A percentile compares a stretch with the other conserved stretches of the same genome.
phyloP scores from a whole-genome alignment of 306 rosid genomes.

The Castanea sativa region DNA sequence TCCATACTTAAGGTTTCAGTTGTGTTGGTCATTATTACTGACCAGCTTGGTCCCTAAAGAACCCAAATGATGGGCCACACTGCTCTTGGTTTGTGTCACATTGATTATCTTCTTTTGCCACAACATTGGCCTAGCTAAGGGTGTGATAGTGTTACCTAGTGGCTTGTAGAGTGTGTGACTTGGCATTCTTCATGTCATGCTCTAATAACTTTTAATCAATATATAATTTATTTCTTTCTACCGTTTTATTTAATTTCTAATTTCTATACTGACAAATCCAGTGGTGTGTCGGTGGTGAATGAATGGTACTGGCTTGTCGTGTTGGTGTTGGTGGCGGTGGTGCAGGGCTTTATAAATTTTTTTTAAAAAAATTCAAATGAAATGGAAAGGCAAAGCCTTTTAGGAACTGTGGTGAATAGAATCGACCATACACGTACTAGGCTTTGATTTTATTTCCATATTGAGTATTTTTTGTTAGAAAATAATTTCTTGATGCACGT shows the following conservation, averaged over 20 bases:
- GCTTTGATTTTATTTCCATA: slow-evolving; percentile 26
- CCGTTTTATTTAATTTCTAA: neutral
- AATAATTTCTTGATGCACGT: slow-evolving; percentile 23
- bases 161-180: neutral
- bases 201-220: too few relatives aligned
- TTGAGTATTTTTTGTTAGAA: slow-evolving; percentile 10
- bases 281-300: neutral
- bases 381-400: slow-evolving; percentile 4
- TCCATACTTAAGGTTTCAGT: neutral
- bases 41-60: slow-evolving; percentile 1
- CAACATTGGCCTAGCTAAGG: neutral
- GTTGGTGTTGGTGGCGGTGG: slow-evolving; percentile 1
- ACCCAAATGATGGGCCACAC: slow-evolving; percentile 14
- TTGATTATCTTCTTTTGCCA: neutral
- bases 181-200: too few relatives aligned
- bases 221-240: too few relatives aligned
- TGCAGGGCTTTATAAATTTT: neutral
- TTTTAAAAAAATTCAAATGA: slow-evolving; percentile 11
- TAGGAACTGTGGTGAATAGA: slow-evolving; percentile 26
- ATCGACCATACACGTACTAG: slow-evolving; percentile 30
- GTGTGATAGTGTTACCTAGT: neutral
- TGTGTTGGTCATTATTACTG: slow-evolving; percentile 17
- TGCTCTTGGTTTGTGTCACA: neutral
- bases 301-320: neutral
- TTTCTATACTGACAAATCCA: neutral